These are phyloP conservation scores for Ogataea henricii DNA, from an alignment of 805 yeast genomes.

Conservation along the genomic window DNA sequence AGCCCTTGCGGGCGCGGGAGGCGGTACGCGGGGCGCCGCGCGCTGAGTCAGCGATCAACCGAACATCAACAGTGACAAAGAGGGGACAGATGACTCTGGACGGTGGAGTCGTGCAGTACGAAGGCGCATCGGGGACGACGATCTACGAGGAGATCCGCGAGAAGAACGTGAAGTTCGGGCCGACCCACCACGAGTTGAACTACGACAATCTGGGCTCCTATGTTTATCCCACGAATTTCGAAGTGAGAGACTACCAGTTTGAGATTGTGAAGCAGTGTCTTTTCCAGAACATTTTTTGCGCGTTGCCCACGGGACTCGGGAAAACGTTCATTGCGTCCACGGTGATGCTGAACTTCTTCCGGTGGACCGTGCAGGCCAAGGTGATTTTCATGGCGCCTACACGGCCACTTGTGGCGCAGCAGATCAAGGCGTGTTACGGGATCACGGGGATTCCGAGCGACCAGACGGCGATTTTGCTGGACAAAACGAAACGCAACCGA, in stretches of 20 bases:
- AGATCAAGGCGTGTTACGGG: slow-evolving; percentile 87
- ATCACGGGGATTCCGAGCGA: slow-evolving; percentile 79
- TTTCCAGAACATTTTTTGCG: slow-evolving; percentile 75
- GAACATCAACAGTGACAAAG: slow-evolving; percentile 17
- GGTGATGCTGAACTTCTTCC: slow-evolving; percentile 82
- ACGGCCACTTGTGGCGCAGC: slow-evolving; percentile 93
- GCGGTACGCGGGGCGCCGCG: not conserved
- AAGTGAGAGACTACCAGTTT: slow-evolving; percentile 85
- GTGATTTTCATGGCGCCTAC: slow-evolving; percentile 97
- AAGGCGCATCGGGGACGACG: slow-evolving; percentile 18
- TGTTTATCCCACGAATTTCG: slow-evolving; percentile 83
- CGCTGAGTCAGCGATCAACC: slow-evolving; percentile 21
- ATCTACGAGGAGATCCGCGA: slow-evolving; percentile 31
- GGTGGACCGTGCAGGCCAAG: slow-evolving; percentile 83
- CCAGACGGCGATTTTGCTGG: slow-evolving; percentile 76
- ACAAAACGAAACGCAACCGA: slow-evolving; percentile 56
- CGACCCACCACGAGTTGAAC: slow-evolving; percentile 55
- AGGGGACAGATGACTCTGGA: slow-evolving; percentile 30
- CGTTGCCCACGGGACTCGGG: slow-evolving; percentile 96
- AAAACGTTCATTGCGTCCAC: slow-evolving; percentile 95
- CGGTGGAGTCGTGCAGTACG: slow-evolving; percentile 22
- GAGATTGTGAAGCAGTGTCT: slow-evolving; percentile 75
- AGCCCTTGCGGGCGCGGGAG: not conserved
- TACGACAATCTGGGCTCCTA: slow-evolving; percentile 45
- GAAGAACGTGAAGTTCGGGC: slow-evolving; percentile 28